phyloP scores from a whole-genome alignment of 164 flowering plant species.

The Chimonanthus salicifolius region DNA sequence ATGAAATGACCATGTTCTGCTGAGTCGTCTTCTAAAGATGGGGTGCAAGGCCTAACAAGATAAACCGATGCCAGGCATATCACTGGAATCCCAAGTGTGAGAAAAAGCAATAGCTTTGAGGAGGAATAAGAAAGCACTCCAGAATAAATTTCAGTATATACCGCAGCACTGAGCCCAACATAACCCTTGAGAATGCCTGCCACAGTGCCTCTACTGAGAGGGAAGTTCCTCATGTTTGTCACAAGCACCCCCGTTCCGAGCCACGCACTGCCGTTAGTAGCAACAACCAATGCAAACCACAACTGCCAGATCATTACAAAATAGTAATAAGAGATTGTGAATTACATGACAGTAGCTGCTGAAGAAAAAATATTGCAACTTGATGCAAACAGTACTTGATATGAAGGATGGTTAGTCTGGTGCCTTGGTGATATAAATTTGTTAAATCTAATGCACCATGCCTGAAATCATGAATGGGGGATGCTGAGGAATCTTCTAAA shows the following conservation, averaged over 20 bases:
- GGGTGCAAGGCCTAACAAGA: constrained; percentile 69
- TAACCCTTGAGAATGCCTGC: constrained; percentile 90
- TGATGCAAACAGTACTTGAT: neutral
- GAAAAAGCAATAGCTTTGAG: constrained; percentile 51
- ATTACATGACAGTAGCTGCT: neutral
- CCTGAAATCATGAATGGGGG: neutral
- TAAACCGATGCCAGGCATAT: constrained; percentile 63
- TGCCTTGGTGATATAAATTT: neutral
- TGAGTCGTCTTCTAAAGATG: constrained; percentile 60
- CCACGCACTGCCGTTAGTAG: constrained; percentile 80
- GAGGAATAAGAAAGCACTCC: constrained; percentile 53
- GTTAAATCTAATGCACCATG: neutral
- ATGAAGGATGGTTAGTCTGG: neutral
- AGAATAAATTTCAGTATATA: constrained; percentile 66
- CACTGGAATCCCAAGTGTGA: constrained; percentile 72
- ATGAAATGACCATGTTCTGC: constrained; percentile 54
- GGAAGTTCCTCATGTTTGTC: constrained; percentile 91
- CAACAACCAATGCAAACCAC: constrained; percentile 67
- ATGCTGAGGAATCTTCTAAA: neutral
- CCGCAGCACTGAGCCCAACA: constrained; percentile 79
- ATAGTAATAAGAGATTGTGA: neutral
- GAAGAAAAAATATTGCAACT: neutral
- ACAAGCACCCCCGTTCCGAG: constrained; percentile 72
- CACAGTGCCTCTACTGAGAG: constrained; percentile 74
- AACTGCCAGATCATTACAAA: constrained; percentile 40